A percentile compares a stretch with the other conserved stretches of the same genome.
phyloP scores from a whole-genome alignment of 73 alveolate species.

The Urostyla sp. region DNA sequence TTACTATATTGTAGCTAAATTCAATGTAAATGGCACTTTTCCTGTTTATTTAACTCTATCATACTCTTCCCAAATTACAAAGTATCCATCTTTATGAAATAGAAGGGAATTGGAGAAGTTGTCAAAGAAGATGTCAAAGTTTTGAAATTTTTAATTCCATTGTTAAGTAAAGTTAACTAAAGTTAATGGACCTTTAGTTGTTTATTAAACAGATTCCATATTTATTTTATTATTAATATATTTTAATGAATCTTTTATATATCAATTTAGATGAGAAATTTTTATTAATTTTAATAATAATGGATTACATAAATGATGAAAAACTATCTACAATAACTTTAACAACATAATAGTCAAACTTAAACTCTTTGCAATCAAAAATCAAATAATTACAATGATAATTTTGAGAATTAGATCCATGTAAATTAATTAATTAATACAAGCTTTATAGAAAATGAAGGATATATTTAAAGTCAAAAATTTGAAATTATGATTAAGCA shows the following conservation, averaged over 20 bases:
- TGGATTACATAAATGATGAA: background rate
- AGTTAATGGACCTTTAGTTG: conserved; percentile 27
- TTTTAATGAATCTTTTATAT: background rate
- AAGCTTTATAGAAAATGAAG: background rate
- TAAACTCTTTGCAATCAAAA: background rate
- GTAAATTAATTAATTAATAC: background rate
- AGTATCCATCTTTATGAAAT: conserved; percentile 47
- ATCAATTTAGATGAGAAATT: background rate
- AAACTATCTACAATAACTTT: background rate
- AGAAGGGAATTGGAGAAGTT: conserved; percentile 47
- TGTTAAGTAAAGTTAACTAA: conserved; percentile 33
- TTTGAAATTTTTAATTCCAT: conserved; percentile 1
- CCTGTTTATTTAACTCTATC: conserved; percentile 1
- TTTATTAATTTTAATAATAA: no score
- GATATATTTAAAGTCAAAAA: background rate
- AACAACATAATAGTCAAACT: background rate
- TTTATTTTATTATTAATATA: background rate
- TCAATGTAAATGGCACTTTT: conserved; percentile 8
- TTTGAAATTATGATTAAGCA: conserved; percentile 5
- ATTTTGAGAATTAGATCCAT: conserved; percentile 5
- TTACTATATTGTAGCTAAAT: conserved; percentile 45
- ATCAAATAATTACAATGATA: background rate
- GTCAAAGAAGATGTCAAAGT: conserved; percentile 52
- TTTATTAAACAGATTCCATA: conserved; percentile 30
- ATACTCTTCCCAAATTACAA: conserved; percentile 44